Percentiles rank a stretch among this genome's conserved stretches.
Evolutionary conservation across 371 early-diverging fungal species (phyloP).

Genomic region (Mucor velutinosus): DNA sequence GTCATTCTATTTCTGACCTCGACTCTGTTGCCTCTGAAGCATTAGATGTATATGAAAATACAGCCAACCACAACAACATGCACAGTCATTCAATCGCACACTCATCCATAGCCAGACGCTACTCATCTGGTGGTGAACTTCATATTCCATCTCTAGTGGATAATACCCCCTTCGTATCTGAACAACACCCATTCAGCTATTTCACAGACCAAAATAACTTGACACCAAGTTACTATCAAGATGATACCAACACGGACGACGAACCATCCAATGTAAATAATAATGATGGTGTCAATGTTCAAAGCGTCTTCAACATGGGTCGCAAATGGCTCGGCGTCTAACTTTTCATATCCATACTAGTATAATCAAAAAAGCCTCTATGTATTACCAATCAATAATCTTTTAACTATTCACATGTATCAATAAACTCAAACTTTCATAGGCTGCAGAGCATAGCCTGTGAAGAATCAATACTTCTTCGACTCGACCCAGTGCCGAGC

Average conservation of each 20-base stretch:
- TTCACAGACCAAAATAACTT: slow-evolving; percentile 20
- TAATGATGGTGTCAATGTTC: background rate
- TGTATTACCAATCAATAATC: background rate
- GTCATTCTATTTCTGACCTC: slow-evolving; percentile 24
- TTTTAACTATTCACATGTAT: background rate
- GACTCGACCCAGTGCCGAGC: background rate
- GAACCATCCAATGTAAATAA: background rate
- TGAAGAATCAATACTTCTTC: background rate
- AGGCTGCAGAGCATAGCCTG: background rate
- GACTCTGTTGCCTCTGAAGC: slow-evolving; percentile 45
- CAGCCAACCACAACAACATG: slow-evolving; percentile 1
- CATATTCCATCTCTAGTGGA: slow-evolving; percentile 26
- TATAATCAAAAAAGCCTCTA: background rate
- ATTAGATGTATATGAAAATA: slow-evolving; percentile 38
- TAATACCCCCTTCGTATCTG: slow-evolving; percentile 39
- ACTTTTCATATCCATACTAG: background rate
- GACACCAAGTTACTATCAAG: background rate
- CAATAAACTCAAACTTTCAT: background rate
- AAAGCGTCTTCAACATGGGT: background rate
- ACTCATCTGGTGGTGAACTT: slow-evolving; percentile 25
- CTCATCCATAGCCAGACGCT: slow-evolving; percentile 18
- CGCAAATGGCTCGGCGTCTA: background rate
- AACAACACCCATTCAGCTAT: slow-evolving; percentile 45
- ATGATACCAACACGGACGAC: slow-evolving; percentile 1
- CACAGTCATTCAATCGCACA: background rate